Conservation (phyloP, 768 basidiomycete species). For the Calocybe cyanea region DNA sequence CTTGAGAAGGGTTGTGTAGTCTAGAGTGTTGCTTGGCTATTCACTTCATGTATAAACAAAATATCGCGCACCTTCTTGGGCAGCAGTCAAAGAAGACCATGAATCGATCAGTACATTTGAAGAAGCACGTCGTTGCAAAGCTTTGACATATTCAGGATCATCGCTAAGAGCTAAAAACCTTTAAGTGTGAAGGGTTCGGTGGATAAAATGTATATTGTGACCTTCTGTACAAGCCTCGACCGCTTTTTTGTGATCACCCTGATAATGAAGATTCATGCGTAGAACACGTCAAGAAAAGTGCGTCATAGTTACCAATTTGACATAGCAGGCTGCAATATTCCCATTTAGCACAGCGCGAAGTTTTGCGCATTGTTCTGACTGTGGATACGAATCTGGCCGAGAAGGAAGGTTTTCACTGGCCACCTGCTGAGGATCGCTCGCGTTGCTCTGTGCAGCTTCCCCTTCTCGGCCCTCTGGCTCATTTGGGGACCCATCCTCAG, state of each 20-base stretch:
- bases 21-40: constrained; percentile 33
- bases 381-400: constrained; percentile 6
- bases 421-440: constrained; percentile 11
- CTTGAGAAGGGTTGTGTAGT: constrained; percentile 70
- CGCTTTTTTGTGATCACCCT: constrained; percentile 79
- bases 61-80: constrained; percentile 68
- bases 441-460: constrained; percentile 18
- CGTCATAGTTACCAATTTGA: constrained; percentile 57
- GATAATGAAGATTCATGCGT: constrained; percentile 6
- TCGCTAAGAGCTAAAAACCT: constrained; percentile 61
- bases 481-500: constrained; percentile 8
- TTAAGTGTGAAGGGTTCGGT: constrained; percentile 25
- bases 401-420: constrained; percentile 17
- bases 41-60: background rate
- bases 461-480: constrained; percentile 11
- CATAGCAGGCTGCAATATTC: constrained; percentile 86
- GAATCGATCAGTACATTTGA: constrained; percentile 78
- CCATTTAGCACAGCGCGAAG: constrained; percentile 72
- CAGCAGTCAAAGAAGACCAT: constrained; percentile 80
- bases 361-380: constrained; percentile 41
- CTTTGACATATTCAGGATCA: constrained; percentile 84
- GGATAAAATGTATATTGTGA: constrained; percentile 15
- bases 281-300: constrained; percentile 1
- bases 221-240: constrained; percentile 82
- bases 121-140: constrained; percentile 80